These are phyloP conservation scores for Exophiala mesophila DNA, from an alignment of 2,329 filamentous ascomycete genomes.

Conservation along the genomic window DNA sequence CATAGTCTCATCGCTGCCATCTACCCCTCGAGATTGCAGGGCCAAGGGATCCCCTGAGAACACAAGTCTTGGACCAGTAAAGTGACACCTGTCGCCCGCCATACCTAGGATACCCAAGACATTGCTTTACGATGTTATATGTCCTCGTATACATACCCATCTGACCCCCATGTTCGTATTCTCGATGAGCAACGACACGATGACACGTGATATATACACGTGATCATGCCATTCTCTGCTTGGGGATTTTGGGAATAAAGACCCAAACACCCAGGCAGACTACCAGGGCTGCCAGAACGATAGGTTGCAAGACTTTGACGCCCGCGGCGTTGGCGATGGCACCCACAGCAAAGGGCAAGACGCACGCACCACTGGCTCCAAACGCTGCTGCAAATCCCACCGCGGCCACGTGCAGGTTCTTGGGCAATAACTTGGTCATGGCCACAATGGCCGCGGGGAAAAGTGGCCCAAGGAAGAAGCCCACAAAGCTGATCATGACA, in stretches of 20 bases:
- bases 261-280: constrained; percentile 19
- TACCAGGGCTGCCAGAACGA: constrained; percentile 40
- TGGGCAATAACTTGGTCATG: constrained; percentile 22
- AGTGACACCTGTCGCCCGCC: too few species aligned
- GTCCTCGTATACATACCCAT: too few species aligned
- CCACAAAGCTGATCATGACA: constrained; percentile 64
- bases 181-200: too few species aligned
- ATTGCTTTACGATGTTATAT: too few species aligned
- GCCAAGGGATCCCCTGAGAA: too few species aligned
- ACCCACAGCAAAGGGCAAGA: constrained; percentile 36
- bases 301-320: constrained; percentile 53
- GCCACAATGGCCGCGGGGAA: constrained; percentile 51
- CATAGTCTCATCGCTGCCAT: too few species aligned
- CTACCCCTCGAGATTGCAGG: too few species aligned
- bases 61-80: too few species aligned
- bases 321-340: constrained; percentile 47
- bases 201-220: too few species aligned
- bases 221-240: constrained; percentile 19
- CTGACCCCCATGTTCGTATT: too few species aligned
- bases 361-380: constrained; percentile 59
- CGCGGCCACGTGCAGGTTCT: constrained; percentile 19
- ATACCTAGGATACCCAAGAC: too few species aligned
- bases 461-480: constrained; percentile 71
- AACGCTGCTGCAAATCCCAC: constrained; percentile 60
- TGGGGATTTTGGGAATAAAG: constrained; percentile 20